Base-by-base conservation (phyloP, 805 yeast genomes). In the Kodamaea neixiangensis region DNA sequence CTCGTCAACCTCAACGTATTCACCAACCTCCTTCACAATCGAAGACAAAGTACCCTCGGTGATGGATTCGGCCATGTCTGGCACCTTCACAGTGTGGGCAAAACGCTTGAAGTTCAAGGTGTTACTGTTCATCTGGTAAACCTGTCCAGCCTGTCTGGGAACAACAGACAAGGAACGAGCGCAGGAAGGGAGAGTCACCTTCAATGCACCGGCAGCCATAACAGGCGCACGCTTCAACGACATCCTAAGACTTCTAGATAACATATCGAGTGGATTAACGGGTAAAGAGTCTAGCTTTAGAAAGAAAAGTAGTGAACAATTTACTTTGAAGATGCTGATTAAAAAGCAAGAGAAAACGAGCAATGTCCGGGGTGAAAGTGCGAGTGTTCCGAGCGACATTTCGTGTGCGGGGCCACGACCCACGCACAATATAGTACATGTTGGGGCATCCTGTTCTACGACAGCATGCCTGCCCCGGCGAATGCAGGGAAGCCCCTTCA, bases 41-140 rank as follows among this genome's bases (percentile, higher is more conserved):
- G 80, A 57, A 55, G 89, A 77, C 58, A 94, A 80, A 46, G 98
- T 89, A 68, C 99, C 99, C 72, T 94, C 99, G 39, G 97, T 89
- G 66, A 94, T 86, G 46, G 97, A 92, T 75, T 94, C 99, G 41
- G 99, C 98, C 97, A 94, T 91, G 58, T 89, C 96, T 45, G 99
- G 99, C 18, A 94, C 98, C 71, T 91, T 89, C 48, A 93, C 96
- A 45, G 73, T 58, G 39, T 67, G 68, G 19, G 74, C 76, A 43
- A 67, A 68, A 62, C 79, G 68, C 54, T 57, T 61, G 59, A 69
- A 68, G 15, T 58, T 51, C 58, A 69, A 50, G 17, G 15, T 37
- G 11, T 25, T 43, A 43, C 14, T 37, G 46, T 40, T 38, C 41
- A 37, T 38, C 18, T 33, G 21, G 37, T 42, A 13, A 11, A 31